Evolutionary conservation across 1,139 yeast genomes (phyloP), one percentile per base, ranked within the genome.

Genomic region (Tardiomyces depauwii): DNA sequence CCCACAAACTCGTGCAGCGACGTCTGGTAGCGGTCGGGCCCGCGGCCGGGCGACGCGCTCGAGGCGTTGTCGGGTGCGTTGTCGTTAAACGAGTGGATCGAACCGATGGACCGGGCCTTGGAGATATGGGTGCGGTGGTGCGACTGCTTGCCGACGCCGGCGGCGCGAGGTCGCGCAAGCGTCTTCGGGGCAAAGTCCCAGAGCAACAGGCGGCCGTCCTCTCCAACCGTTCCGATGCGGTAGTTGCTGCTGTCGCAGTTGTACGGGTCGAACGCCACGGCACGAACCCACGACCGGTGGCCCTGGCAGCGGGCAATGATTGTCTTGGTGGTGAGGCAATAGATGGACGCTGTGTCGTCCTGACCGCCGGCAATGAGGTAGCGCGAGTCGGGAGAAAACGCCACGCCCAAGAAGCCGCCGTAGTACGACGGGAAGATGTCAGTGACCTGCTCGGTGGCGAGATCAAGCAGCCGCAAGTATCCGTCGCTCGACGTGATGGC

Each of bases 171-270:
- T 39, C 62, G 49, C 18, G 58, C 59, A 41, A 82, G 61, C 12
- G 80, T 74, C 55, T 75, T 71, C 40, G 83, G 82, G 45, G 79
- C 77, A 59, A 84, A 81, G 55, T 84, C 93, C 86, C 89, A 84
- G 28, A 82, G 65, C 33, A 80, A 63, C 9, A 83, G 64, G 47
- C 73, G 72, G 0, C 88, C 87, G 58, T 84, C 94, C 55, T 75
- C 80, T 1, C 89, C 88, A 49, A 80, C 80, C 40, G 83, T 72
- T 1, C 82, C 76, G 36, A 84, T 62, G 47, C 82, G 70, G 60
- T 84, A 84, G 16, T 57, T 61, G 23, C 48, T 54, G 54, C 55
- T 55, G 45, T 67, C 68, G 39, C 60, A 56, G 40, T 50, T 59
- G 61, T 57, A 62, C 11, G 65, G 63, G 51, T 74, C 78, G 52